These are phyloP conservation scores for Ricinus communis DNA, from an alignment of 345 rosid genomes.

Conservation along the genomic window DNA sequence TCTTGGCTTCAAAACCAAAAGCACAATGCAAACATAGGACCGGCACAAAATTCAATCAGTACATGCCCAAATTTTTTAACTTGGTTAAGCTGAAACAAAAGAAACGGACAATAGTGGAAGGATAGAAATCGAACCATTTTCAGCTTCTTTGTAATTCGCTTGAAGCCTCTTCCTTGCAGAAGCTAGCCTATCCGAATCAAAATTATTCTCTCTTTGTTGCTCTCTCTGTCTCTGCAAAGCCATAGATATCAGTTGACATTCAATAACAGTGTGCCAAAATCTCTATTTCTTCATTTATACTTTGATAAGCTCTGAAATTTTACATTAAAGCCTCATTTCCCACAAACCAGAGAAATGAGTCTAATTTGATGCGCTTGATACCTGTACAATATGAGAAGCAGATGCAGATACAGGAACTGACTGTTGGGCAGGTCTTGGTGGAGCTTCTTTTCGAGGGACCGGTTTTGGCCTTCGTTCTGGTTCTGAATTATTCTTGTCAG, in stretches of 20 bases:
- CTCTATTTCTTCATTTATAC: background rate
- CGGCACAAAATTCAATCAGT: slow-evolving; percentile 20
- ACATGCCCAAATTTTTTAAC: background rate
- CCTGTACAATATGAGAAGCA: slow-evolving; percentile 57
- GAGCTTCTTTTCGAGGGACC: slow-evolving; percentile 53
- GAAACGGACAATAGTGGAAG: background rate
- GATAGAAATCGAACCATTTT: slow-evolving; percentile 61
- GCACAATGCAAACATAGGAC: background rate
- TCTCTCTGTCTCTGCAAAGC: slow-evolving; percentile 66
- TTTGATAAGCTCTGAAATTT: background rate
- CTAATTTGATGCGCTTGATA: slow-evolving; percentile 20
- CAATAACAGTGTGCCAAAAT: background rate
- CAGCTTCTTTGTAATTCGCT: slow-evolving; percentile 80
- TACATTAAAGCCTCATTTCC: background rate
- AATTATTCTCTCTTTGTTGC: slow-evolving; percentile 49
- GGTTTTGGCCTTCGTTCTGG: slow-evolving; percentile 66
- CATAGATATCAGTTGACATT: background rate
- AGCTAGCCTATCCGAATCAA: slow-evolving; percentile 64
- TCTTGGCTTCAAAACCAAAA: slow-evolving; percentile 71
- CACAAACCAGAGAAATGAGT: slow-evolving; percentile 15
- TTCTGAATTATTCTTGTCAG: slow-evolving; percentile 65
- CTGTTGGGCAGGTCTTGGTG: slow-evolving; percentile 44
- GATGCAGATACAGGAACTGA: slow-evolving; percentile 38
- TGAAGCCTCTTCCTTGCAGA: slow-evolving; percentile 86
- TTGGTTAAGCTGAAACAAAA: background rate